These are phyloP conservation scores for Crataegus laevigata DNA, from an alignment of 306 rosid species.

Conservation along the genomic window DNA sequence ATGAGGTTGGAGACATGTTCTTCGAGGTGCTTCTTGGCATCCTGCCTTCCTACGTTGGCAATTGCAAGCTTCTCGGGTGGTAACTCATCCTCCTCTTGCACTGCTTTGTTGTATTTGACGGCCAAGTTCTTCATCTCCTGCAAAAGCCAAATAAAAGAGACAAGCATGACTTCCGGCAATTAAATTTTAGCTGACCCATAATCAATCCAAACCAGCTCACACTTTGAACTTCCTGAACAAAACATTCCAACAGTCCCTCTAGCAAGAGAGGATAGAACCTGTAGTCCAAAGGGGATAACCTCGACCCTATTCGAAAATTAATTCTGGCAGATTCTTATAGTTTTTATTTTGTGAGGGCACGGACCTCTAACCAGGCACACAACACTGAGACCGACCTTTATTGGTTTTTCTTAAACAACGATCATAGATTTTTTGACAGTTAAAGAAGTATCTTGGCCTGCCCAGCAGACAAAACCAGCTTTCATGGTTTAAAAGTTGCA, in stretches of 20 bases:
- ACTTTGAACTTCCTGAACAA: neutral
- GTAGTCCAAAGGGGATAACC: neutral
- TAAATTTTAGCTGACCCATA: neutral
- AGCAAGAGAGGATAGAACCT: neutral
- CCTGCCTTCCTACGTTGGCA: constrained; percentile 93
- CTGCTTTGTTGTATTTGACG: constrained; percentile 80
- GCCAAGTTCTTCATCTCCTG: constrained; percentile 88
- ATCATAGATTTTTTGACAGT: neutral
- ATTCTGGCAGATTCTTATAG: neutral
- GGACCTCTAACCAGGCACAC: neutral
- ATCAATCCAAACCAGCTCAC: neutral
- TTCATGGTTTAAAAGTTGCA: neutral
- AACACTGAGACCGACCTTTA: neutral
- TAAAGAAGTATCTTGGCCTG: neutral
- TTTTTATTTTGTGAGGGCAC: neutral
- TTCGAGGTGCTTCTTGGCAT: constrained; percentile 93
- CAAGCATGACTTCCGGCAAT: neutral
- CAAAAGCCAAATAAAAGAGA: constrained; percentile 7
- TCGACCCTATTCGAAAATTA: neutral
- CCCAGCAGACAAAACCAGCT: neutral
- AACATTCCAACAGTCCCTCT: neutral
- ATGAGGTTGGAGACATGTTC: constrained; percentile 90
- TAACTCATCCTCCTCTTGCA: constrained; percentile 91
- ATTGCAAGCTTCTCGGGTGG: constrained; percentile 86
- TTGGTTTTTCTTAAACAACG: neutral